Evolutionary conservation across 345 rosid genomes (phyloP).

Genomic region (Sisymbrium altissimum): DNA sequence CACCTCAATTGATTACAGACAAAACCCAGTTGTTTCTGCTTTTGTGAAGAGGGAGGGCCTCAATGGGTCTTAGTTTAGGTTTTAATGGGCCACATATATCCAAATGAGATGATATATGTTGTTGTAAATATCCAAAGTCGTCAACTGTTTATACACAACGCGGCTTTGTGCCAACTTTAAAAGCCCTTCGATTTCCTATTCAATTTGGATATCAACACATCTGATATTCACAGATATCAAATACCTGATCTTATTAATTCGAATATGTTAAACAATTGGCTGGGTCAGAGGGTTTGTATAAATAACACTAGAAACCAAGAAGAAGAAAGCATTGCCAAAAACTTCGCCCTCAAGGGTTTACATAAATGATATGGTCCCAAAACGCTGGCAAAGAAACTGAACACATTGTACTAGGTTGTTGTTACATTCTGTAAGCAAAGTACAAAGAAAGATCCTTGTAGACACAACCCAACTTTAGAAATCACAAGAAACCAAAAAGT

Average conservation of each 20-base stretch:
- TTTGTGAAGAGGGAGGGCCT: background rate
- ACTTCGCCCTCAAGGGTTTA: conserved; percentile 13
- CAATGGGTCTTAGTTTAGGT: background rate
- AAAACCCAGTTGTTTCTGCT: background rate
- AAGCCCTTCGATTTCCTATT: background rate
- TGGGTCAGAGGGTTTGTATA: background rate
- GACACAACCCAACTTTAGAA: background rate
- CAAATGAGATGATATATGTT: background rate
- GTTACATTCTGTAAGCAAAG: conserved; percentile 15
- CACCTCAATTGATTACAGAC: background rate
- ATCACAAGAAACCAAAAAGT: background rate
- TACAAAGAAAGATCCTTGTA: conserved; percentile 10
- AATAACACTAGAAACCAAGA: background rate
- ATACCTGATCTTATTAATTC: background rate
- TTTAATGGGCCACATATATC: background rate
- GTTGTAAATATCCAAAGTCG: no score
- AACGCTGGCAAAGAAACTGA: background rate
- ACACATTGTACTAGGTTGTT: conserved; percentile 18
- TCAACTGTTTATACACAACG: no score
- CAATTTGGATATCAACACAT: background rate
- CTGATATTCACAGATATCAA: background rate
- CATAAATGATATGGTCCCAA: conserved; percentile 21
- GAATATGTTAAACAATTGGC: background rate
- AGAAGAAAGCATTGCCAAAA: background rate
- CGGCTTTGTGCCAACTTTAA: background rate